phyloP scores from a whole-genome alignment of 106 monocot species.

The Dioscorea alata region DNA sequence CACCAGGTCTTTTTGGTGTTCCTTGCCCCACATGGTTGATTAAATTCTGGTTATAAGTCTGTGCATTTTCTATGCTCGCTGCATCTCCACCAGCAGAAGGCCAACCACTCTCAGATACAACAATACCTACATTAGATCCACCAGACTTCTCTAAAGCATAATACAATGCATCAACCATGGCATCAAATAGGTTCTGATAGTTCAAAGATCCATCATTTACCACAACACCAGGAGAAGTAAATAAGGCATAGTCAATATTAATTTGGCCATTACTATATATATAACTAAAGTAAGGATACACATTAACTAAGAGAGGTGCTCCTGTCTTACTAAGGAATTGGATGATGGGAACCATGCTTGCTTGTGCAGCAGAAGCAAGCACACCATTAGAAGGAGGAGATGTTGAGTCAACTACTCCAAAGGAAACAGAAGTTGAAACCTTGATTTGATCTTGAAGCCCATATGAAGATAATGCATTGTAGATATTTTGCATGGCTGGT shows the following conservation, averaged over 20 bases:
- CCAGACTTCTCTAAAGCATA: constrained; percentile 23
- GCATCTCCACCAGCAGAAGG: constrained; percentile 23
- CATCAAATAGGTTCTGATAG: constrained; percentile 28
- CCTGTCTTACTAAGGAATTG: constrained; percentile 4
- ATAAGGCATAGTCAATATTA: constrained; percentile 16
- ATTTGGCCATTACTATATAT: neutral
- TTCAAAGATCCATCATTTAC: constrained; percentile 1
- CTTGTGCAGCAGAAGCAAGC: neutral
- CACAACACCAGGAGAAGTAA: neutral
- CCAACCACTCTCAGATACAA: constrained; percentile 39
- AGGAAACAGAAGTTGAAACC: constrained; percentile 19
- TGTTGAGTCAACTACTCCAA: neutral
- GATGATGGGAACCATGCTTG: neutral
- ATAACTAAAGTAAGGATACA: constrained; percentile 37
- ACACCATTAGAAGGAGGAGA: constrained; percentile 4
- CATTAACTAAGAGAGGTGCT: constrained; percentile 17
- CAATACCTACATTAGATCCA: constrained; percentile 1
- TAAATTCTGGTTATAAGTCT: constrained; percentile 17
- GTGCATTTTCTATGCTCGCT: constrained; percentile 4
- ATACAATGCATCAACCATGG: constrained; percentile 32
- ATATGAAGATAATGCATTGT: constrained; percentile 5
- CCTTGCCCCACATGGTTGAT: constrained; percentile 13
- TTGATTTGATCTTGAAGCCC: constrained; percentile 17
- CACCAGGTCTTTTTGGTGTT: constrained; percentile 22
- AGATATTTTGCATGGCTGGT: constrained; percentile 24